Base-by-base conservation (phyloP, 257 asterid species). In the Penstemon barbatus region DNA sequence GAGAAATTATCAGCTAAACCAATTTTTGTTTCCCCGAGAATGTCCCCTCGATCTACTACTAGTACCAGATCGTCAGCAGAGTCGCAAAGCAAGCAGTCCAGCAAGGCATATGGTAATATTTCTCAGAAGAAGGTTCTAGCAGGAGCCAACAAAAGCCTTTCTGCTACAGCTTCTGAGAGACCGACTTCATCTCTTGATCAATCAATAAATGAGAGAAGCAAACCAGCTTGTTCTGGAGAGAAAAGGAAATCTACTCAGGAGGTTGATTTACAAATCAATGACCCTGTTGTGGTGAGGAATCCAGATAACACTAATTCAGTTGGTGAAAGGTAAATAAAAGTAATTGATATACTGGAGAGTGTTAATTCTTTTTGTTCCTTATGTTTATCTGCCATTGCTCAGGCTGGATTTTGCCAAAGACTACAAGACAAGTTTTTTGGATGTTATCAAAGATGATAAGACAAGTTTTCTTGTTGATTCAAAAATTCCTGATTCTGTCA, bases 381-480 rank as follows among this genome's bases (percentile, higher is more conserved):
- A 64, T 44, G 45, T 71, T 57, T 46, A 71, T 54, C 66, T 69
- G 61, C 53, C 62, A 68, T 79, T 74, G 48, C 73, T 71, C 91
- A 93, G 98, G 88, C 65, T 61, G 76, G 88, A 81, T 77, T 73
- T 61, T 69, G 75, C 73, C 10, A 83, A 78, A 77, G 87, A 77
- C 58, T 79, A 62, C 52, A 82, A 82, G 61, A 67, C 72, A n/a
- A 78, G 66, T 72, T 72, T 78, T 56, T 25, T 61, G 76, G 88
- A 81, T 77, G 74, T 61, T 69, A 74, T 73, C 10, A 83, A 78
- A 79, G 87, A 77, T 56, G 81, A 62, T 49, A 82, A 82, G 61
- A 67, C 74, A n/a, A 78, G 66, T 72, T 71, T 78, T 56, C 57
- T 77, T 6, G 65, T 73, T 73, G 89, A 86, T 70, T 71, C 75